Percentiles rank a stretch among this genome's conserved stretches.
phyloP scores from a whole-genome alignment of 345 rosid genomes.

The Salix suchowensis region DNA sequence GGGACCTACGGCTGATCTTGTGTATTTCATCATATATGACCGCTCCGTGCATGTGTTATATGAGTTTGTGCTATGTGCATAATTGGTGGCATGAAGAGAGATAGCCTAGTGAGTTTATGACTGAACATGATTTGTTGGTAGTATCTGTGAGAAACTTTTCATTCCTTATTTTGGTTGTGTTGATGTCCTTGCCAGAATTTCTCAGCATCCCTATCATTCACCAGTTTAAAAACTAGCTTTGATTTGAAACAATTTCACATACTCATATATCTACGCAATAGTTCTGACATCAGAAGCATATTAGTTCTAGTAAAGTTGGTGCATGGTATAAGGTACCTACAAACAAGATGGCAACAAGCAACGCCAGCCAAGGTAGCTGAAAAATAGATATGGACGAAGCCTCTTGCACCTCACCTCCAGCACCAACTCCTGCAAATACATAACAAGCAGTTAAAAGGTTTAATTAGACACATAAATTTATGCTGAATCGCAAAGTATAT shows the following conservation, averaged over 20 bases:
- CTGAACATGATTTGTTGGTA: background rate
- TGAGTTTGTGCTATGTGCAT: background rate
- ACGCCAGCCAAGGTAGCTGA: constrained; percentile 76
- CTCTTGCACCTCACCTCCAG: constrained; percentile 91
- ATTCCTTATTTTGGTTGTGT: background rate
- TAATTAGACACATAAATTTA: background rate
- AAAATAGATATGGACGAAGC: constrained; percentile 64
- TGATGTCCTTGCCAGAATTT: background rate
- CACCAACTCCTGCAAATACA: constrained; percentile 79
- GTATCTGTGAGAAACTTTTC: background rate
- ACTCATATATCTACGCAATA: background rate
- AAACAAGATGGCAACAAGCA: constrained; percentile 78
- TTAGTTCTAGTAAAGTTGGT: constrained; percentile 10
- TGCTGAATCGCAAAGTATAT: background rate
- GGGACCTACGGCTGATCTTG: background rate
- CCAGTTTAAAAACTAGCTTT: background rate
- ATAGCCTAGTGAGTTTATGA: background rate
- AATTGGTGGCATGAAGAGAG: background rate
- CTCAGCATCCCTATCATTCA: too few relatives aligned
- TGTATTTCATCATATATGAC: background rate
- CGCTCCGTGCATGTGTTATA: background rate
- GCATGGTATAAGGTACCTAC: constrained; percentile 82
- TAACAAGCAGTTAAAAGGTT: background rate
- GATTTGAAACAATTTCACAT: background rate
- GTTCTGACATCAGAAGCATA: background rate